phyloP scores from a whole-genome alignment of 2,329 filamentous ascomycete genomes.

The Botryotinia narcissicola region DNA sequence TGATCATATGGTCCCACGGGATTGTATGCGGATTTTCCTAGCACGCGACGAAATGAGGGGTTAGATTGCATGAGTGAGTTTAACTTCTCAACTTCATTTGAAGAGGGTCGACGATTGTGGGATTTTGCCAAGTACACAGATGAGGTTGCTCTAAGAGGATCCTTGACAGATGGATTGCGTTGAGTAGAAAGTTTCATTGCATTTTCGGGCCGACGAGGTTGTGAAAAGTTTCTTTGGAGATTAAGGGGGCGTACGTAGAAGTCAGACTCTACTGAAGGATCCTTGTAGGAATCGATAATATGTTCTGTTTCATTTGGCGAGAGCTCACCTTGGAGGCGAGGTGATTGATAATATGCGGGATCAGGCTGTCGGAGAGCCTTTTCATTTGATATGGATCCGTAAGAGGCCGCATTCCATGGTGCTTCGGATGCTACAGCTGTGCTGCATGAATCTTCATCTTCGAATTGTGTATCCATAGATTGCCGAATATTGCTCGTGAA shows the following conservation, averaged over 20 bases:
- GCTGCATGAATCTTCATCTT: constrained; percentile 31
- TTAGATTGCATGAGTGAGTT: constrained; percentile 20
- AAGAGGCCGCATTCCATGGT: constrained; percentile 17
- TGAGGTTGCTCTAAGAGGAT: constrained; percentile 11
- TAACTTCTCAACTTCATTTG: constrained; percentile 7
- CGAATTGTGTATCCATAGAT: constrained; percentile 37
- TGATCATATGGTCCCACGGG: constrained; percentile 32
- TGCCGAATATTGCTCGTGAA: constrained; percentile 27
- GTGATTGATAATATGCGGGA: constrained; percentile 8
- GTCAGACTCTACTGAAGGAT: constrained; percentile 8
- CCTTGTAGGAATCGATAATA: constrained; percentile 15
- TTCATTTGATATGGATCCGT: background rate
- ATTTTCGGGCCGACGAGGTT: constrained; percentile 17
- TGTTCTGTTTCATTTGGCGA: constrained; percentile 17
- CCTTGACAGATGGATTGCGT: constrained; percentile 5
- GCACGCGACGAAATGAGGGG: constrained; percentile 14
- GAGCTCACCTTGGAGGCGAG: background rate
- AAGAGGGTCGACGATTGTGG: constrained; percentile 4
- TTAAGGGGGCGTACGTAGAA: constrained; percentile 20
- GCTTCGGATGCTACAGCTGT: constrained; percentile 19
- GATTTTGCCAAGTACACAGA: constrained; percentile 10
- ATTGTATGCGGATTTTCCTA: constrained; percentile 23
- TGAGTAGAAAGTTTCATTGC: background rate
- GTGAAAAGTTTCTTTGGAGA: constrained; percentile 18
- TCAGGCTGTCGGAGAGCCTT: constrained; percentile 2